A percentile compares a stretch with the other conserved stretches of the same genome.
These are phyloP conservation scores for Bretziella fagacearum DNA, from an alignment of 2,329 filamentous ascomycete genomes.

Conservation along the genomic window DNA sequence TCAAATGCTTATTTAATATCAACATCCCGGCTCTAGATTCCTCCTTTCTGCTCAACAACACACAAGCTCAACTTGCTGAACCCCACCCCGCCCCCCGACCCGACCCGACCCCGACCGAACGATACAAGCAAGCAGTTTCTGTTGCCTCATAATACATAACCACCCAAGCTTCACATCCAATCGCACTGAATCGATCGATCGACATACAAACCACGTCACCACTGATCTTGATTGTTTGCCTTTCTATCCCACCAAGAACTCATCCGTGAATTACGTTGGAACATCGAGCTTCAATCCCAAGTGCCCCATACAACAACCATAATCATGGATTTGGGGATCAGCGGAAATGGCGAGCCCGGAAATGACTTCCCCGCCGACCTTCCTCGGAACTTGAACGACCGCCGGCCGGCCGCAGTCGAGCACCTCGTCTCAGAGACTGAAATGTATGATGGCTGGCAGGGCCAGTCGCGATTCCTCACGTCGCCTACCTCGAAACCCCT, in stretches of 20 bases:
- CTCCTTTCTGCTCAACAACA: not conserved
- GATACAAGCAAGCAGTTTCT: not conserved
- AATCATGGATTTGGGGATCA: constrained; percentile 43
- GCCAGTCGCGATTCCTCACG: constrained; percentile 88
- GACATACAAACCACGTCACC: too few relatives aligned
- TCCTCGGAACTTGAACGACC: constrained; percentile 80
- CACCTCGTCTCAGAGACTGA: constrained; percentile 63
- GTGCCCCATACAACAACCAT: constrained; percentile 16
- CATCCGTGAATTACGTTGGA: too few relatives aligned
- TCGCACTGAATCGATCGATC: too few relatives aligned
- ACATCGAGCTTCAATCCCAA: not conserved
- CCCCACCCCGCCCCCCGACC: too few relatives aligned
- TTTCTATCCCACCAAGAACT: not conserved
- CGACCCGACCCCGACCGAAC: not conserved
- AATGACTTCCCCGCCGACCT: constrained; percentile 61
- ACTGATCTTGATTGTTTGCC: too few relatives aligned
- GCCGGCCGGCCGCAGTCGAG: constrained; percentile 48
- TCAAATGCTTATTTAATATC: not conserved
- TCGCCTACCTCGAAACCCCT: constrained; percentile 71
- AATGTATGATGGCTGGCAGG: constrained; percentile 99
- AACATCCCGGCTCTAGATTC: not conserved
- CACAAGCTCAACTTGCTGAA: too few relatives aligned
- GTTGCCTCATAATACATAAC: too few relatives aligned
- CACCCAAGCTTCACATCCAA: too few relatives aligned
- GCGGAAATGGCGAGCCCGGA: constrained; percentile 27